phyloP scores from a whole-genome alignment of 257 asterid genomes.

The Penstemon barbatus region DNA sequence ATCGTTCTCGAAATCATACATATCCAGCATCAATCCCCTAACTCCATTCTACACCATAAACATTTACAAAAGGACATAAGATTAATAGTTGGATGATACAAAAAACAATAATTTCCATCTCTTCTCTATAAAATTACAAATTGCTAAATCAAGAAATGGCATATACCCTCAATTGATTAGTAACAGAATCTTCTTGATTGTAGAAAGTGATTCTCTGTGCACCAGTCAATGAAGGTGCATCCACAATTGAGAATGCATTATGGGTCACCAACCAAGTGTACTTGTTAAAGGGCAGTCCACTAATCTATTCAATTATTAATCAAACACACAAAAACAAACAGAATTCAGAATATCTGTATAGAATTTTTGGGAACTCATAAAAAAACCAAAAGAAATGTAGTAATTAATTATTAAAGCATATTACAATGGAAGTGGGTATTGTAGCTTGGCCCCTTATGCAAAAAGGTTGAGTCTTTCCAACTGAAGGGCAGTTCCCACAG shows the following conservation, averaged over 20 bases:
- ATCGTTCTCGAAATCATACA: constrained; percentile 94
- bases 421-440: constrained; percentile 72
- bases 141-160: constrained; percentile 18
- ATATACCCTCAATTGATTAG: constrained; percentile 82
- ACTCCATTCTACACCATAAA: constrained; percentile 79
- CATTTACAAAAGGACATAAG: constrained; percentile 20
- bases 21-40: constrained; percentile 97
- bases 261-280: constrained; percentile 96
- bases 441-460: constrained; percentile 89
- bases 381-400: not conserved
- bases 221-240: constrained; percentile 78
- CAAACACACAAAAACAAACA: constrained; percentile 18
- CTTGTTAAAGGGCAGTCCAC: constrained; percentile 91
- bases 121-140: not conserved
- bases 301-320: constrained; percentile 41
- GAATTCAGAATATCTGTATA: not conserved
- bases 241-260: constrained; percentile 87
- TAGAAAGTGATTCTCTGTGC: constrained; percentile 81
- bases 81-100: constrained; percentile 4
- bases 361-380: not conserved
- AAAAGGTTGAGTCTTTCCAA: constrained; percentile 69
- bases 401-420: not conserved
- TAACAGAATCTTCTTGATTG: constrained; percentile 90
- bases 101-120: constrained; percentile 9
- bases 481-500: constrained; percentile 86